Conservation (phyloP, 1,284 basidiomycete species). For the Marasmius tenuissimus region DNA sequence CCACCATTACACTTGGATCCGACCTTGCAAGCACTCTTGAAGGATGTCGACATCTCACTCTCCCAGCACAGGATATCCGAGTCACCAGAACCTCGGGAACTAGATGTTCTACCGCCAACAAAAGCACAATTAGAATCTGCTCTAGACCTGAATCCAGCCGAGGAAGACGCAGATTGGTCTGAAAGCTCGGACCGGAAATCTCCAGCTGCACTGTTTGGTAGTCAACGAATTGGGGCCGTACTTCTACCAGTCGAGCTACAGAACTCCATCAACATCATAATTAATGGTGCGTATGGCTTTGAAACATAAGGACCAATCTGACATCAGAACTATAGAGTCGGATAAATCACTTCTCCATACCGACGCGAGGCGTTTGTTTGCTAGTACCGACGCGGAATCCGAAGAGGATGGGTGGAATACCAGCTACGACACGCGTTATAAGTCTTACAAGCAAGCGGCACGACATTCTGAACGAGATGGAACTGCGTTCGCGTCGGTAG, state of each 20-base stretch:
- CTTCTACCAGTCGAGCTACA: conserved; percentile 71
- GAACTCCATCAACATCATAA: conserved; percentile 53
- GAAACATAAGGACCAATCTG: conserved; percentile 8
- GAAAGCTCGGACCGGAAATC: conserved; percentile 56
- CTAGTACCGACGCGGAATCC: conserved; percentile 28
- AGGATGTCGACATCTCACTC: conserved; percentile 67
- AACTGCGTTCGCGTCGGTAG: conserved; percentile 73
- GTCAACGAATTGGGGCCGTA: conserved; percentile 67
- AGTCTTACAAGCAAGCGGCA: conserved; percentile 52
- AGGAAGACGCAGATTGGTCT: conserved; percentile 27
- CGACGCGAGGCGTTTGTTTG: conserved; percentile 71
- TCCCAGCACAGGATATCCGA: conserved; percentile 37
- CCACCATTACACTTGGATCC: conserved; percentile 63
- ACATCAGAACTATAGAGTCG: conserved; percentile 42
- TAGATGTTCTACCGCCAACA: conserved; percentile 48
- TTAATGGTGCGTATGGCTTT: conserved; percentile 48
- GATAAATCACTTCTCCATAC: conserved; percentile 64
- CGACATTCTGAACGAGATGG: conserved; percentile 67
- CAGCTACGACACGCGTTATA: conserved; percentile 57
- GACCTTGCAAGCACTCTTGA: conserved; percentile 55
- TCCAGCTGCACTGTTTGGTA: conserved; percentile 80
- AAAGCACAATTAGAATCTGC: conserved; percentile 22
- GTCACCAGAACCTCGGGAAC: conserved; percentile 42
- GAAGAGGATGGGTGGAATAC: conserved; percentile 47
- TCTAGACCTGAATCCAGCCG: conserved; percentile 20